A percentile compares a stretch with the other conserved stretches of the same genome.
Evolutionary conservation across 345 rosid species (phyloP).

Genomic region (Citrus medica): DNA sequence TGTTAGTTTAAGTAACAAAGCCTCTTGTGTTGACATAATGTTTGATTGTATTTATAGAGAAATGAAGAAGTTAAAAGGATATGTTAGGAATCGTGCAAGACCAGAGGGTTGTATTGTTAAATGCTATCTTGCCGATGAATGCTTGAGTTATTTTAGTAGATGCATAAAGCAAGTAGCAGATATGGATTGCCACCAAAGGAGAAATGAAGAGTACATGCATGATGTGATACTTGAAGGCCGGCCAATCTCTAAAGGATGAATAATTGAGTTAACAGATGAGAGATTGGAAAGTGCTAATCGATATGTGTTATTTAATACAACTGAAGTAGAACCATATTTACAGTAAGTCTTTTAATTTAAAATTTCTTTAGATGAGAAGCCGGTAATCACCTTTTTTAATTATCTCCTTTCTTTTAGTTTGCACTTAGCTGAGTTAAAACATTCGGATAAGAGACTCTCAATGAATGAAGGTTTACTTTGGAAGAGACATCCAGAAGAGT

Average conservation of each 20-base stretch:
- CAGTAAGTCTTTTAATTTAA: not conserved
- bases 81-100: not conserved
- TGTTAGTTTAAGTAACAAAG: too few species aligned
- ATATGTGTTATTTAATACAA: not conserved
- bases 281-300: not conserved
- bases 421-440: too few species aligned
- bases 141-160: not conserved
- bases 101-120: not conserved
- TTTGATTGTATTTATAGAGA: not conserved
- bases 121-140: not conserved
- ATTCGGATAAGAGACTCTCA: too few species aligned
- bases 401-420: too few species aligned
- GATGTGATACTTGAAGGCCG: not conserved
- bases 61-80: not conserved
- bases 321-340: not conserved
- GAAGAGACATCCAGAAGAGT: too few species aligned
- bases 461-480: too few species aligned
- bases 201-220: not conserved
- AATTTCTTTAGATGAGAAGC: too few species aligned
- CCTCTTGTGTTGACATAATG: too few species aligned
- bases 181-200: not conserved
- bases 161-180: not conserved
- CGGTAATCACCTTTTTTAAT: too few species aligned
- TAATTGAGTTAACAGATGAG: too few species aligned
- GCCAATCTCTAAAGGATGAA: not conserved